Conservation (phyloP, 805 yeast species). For the Candida rishiriensis region DNA sequence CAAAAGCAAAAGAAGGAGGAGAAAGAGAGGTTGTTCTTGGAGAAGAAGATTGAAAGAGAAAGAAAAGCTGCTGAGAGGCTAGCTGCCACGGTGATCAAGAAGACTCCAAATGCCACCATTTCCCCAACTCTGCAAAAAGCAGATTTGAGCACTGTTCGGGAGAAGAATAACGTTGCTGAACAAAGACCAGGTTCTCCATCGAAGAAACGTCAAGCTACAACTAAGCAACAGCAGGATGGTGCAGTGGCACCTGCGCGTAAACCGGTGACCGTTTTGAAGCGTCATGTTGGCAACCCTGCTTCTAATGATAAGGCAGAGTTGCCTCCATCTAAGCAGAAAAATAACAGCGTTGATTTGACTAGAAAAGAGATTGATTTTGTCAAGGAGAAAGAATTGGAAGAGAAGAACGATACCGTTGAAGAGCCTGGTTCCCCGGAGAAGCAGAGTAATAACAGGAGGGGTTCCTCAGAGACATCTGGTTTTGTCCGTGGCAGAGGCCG, state of each 20-base stretch:
- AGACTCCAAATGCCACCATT: too few relatives aligned
- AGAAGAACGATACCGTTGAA: background rate
- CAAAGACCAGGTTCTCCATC: background rate
- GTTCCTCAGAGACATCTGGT: too few relatives aligned
- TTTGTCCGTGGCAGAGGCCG: too few relatives aligned
- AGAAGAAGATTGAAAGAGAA: background rate
- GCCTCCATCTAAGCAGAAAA: background rate
- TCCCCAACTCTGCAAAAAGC: too few relatives aligned
- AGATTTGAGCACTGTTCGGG: too few relatives aligned
- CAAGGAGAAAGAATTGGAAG: conserved; percentile 4
- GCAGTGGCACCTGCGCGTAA: background rate
- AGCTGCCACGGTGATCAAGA: too few relatives aligned
- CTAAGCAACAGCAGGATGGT: background rate
- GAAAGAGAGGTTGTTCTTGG: background rate
- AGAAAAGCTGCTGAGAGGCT: background rate
- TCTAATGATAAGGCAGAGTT: background rate
- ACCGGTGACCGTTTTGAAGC: conserved; percentile 1
- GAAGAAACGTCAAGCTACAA: background rate
- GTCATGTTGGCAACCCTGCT: background rate
- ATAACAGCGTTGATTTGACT: conserved; percentile 1
- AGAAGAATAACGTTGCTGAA: too few relatives aligned
- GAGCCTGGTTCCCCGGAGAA: too few relatives aligned
- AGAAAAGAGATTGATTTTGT: background rate
- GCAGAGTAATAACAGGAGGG: too few relatives aligned
- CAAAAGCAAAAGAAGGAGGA: background rate